phyloP scores from a whole-genome alignment of 2,329 filamentous ascomycete genomes.

The Teratosphaeriaceae sp. region DNA sequence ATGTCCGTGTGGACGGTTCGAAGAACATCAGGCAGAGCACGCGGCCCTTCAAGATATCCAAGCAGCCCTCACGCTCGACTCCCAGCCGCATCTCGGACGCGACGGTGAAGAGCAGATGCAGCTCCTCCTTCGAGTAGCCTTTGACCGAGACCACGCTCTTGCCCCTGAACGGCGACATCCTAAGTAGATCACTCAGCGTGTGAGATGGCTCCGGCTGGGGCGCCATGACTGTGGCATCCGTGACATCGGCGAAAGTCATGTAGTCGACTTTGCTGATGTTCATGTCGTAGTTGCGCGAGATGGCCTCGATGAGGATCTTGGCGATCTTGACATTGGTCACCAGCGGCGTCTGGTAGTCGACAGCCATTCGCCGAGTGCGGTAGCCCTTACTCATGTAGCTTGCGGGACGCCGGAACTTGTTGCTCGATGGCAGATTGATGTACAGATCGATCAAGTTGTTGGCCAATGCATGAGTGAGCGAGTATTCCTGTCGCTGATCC shows the following conservation, averaged over 20 bases:
- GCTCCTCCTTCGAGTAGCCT: conserved; percentile 78
- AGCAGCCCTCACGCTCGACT: conserved; percentile 83
- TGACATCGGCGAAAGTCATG: conserved; percentile 62
- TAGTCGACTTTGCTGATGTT: conserved; percentile 79
- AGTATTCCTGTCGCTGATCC: conserved; percentile 91
- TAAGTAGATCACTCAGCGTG: conserved; percentile 63
- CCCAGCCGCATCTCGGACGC: conserved; percentile 96
- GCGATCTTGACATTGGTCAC: conserved; percentile 99
- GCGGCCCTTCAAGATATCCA: conserved; percentile 78
- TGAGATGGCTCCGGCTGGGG: conserved; percentile 44
- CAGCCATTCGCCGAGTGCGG: conserved; percentile 92
- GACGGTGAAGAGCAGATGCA: conserved; percentile 91
- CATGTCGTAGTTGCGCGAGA: conserved; percentile 81
- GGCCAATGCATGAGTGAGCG: conserved; percentile 88
- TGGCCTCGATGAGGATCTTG: conserved; percentile 92
- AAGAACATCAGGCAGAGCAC: conserved; percentile 93
- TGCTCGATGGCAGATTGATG: conserved; percentile 98
- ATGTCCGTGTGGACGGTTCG: conserved; percentile 93
- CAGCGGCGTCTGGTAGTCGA: conserved; percentile 93
- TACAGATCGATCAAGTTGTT: conserved; percentile 98
- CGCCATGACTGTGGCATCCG: conserved; percentile 23
- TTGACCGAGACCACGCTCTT: conserved; percentile 87
- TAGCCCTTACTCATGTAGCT: conserved; percentile 99
- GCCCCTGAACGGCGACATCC: conserved; percentile 79
- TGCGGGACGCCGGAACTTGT: conserved; percentile 90